Evolutionary conservation across 2,329 filamentous ascomycete genomes (phyloP), one percentile per base, ranked within the genome.

Genomic region (Paecilomyces formosus): DNA sequence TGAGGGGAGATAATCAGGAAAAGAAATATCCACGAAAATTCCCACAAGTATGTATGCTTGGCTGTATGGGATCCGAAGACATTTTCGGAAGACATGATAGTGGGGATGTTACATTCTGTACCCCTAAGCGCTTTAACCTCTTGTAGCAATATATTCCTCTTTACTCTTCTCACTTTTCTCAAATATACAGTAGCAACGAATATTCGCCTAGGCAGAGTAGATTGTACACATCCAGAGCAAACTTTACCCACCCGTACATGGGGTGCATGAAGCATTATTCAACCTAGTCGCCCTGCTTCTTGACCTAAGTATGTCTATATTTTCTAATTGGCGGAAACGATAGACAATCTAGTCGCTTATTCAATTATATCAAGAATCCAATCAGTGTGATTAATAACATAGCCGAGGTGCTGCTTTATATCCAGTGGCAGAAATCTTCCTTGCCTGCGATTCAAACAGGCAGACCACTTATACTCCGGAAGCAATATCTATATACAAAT

Each of bases 21-120:
- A 45, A 56, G 64, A 45, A 39, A 45, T 45, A 45, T 45, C 39
- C 39, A 45, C 30, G n/a, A 18, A 15, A 18, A 45, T 45, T 45
- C n/a, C n/a, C 15, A 18, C 8, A 28, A 52, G 21, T 21, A 9
- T 28, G 15, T 26, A 22, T 52, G 50, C 50, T 52, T 52, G 26
- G 50, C 50, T 15, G 21, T 52, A 28, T 15, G 50, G 18, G 22
- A 26, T 26, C 6, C 24, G 24, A 26, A 26, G 24, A 26, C 24
- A 26, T 26, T 52, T 52, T 52, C 22, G 50, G 50, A 31, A 52
- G 21, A n/a, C 50, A 52, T 52, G 50, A 28, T 52, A 9, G 11
- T 21, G 50, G 50, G 21, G 21, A 52, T 52, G 21, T 52, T 52
- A 45, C 39, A 18, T 52, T 24, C 21, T 52, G 50, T 52, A 24